Conservation (phyloP, 805 yeast species). For the Ogataea allantospora region DNA sequence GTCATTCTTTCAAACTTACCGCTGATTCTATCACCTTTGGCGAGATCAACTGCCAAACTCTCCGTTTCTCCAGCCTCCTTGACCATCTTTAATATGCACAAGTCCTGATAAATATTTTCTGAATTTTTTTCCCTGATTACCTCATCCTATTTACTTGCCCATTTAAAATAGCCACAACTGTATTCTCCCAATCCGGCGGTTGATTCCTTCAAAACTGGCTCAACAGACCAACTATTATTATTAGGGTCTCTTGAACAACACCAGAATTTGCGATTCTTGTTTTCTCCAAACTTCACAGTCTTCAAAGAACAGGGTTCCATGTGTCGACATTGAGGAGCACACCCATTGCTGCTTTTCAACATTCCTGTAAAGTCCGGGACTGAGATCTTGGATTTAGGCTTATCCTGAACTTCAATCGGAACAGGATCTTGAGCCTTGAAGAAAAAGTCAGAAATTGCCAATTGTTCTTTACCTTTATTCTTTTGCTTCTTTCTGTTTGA, state of each 20-base stretch:
- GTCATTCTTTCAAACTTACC: conserved; percentile 21
- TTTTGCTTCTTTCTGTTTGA: conserved; percentile 8
- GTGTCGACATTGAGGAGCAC: conserved; percentile 47
- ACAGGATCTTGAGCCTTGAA: conserved; percentile 6
- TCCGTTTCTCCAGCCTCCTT: conserved; percentile 2
- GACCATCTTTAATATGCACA: background rate
- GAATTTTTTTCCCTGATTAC: conserved; percentile 4
- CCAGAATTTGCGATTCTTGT: conserved; percentile 55
- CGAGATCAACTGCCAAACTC: conserved; percentile 21
- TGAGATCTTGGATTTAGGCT: conserved; percentile 9
- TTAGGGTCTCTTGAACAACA: conserved; percentile 41
- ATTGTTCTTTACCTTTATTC: conserved; percentile 15
- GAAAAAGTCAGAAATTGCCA: conserved; percentile 27
- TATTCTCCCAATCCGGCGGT: conserved; percentile 24
- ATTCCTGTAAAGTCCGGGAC: conserved; percentile 23
- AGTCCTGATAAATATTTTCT: background rate
- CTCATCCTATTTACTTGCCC: conserved; percentile 36
- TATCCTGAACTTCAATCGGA: background rate
- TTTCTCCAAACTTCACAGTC: conserved; percentile 42
- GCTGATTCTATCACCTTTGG: conserved; percentile 32
- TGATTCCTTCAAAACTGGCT: background rate
- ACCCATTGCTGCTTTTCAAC: conserved; percentile 16
- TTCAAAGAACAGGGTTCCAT: conserved; percentile 44
- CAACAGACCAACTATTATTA: conserved; percentile 25
- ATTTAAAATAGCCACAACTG: conserved; percentile 54